Evolutionary conservation across 768 basidiomycete genomes (phyloP).

Genomic region (Serendipita sp.): DNA sequence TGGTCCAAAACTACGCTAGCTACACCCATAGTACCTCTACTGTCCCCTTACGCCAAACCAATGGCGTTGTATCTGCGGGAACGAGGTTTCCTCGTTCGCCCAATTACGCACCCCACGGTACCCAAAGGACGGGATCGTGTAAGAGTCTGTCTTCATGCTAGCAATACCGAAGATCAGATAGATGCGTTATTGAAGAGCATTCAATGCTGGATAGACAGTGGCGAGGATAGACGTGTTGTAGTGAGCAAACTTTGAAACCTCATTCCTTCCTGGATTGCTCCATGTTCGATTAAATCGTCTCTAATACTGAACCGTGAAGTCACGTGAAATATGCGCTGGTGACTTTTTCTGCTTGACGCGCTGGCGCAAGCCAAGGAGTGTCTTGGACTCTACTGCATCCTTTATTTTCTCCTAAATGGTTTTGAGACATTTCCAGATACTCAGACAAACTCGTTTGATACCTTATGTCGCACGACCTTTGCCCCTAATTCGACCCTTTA

Average conservation of each 20-base stretch:
- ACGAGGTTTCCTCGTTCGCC: constrained; percentile 40
- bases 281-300: too few relatives aligned
- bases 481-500: too few relatives aligned
- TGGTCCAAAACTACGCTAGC: constrained; percentile 18
- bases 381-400: too few relatives aligned
- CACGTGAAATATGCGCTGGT: too few relatives aligned
- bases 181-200: constrained; percentile 38
- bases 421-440: too few relatives aligned
- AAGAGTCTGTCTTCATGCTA: constrained; percentile 75
- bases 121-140: constrained; percentile 76
- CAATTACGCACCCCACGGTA: constrained; percentile 80
- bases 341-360: too few relatives aligned
- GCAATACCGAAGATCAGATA: constrained; percentile 50
- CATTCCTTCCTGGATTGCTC: too few relatives aligned
- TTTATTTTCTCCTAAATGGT: too few relatives aligned
- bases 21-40: constrained; percentile 74
- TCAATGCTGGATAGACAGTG: constrained; percentile 17
- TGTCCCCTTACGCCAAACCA: constrained; percentile 60
- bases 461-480: too few relatives aligned
- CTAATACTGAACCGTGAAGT: too few relatives aligned
- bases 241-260: neutral
- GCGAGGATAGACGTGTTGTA: neutral
- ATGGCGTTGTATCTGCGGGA: constrained; percentile 50
- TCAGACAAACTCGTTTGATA: too few relatives aligned
- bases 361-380: too few relatives aligned